A percentile compares a stretch with the other conserved stretches of the same genome.
Evolutionary conservation across 2,329 filamentous ascomycete genomes (phyloP).

Genomic region (Microdochium nivale): DNA sequence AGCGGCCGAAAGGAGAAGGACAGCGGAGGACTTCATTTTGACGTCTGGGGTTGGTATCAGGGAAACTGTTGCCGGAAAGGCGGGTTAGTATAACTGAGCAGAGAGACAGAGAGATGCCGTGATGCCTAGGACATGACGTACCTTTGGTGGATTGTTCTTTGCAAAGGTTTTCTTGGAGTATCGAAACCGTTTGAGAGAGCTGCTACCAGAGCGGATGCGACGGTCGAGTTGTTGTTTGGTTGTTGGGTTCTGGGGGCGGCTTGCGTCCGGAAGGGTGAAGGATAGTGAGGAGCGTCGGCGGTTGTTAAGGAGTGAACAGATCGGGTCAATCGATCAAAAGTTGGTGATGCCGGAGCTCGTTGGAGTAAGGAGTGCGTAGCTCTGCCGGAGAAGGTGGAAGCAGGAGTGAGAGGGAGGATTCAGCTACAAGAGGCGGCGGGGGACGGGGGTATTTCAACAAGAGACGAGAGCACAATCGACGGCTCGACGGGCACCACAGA

Average conservation of each 20-base stretch:
- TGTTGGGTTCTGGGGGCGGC: not conserved
- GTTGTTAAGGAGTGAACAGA: not conserved
- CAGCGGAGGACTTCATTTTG: constrained; percentile 31
- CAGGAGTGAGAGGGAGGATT: not conserved
- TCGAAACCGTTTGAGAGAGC: not conserved
- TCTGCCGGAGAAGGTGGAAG: not conserved
- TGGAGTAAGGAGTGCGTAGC: not conserved
- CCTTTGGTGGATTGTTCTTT: not conserved
- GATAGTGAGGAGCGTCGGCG: not conserved
- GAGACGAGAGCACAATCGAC: too few relatives aligned
- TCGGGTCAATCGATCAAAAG: not conserved
- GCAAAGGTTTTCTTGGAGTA: not conserved
- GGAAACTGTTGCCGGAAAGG: not conserved
- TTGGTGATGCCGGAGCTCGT: not conserved
- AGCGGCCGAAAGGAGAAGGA: constrained; percentile 23
- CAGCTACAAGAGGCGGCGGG: not conserved
- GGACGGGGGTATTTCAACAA: not conserved
- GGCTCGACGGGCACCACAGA: too few relatives aligned
- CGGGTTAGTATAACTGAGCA: not conserved
- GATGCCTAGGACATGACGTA: not conserved
- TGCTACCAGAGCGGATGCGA: not conserved
- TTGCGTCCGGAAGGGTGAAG: not conserved
- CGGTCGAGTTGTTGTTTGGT: not conserved
- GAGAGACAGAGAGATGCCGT: not conserved
- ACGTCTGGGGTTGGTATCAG: constrained; percentile 1